A percentile compares a stretch with the other conserved stretches of the same genome.
Conservation (phyloP, 208 protist genomes). For the Crithidia thermophila region DNA sequence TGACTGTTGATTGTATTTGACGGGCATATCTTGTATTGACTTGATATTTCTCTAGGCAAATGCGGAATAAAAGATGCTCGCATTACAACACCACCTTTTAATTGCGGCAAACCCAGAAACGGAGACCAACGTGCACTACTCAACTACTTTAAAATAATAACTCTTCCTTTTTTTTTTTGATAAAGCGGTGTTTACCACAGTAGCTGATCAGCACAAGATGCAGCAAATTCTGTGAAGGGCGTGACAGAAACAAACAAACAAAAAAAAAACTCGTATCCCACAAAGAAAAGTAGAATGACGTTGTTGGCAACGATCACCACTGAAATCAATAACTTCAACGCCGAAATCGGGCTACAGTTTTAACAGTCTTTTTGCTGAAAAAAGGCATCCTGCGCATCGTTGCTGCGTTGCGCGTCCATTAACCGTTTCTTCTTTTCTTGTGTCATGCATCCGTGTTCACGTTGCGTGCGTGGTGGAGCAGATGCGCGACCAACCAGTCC, state of each 20-base stretch:
- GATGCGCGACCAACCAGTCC: slow-evolving; percentile 79
- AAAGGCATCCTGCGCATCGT: neutral
- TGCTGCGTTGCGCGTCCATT: neutral
- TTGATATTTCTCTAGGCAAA: too few relatives aligned
- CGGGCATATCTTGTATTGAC: too few relatives aligned
- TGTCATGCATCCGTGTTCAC: slow-evolving; percentile 24
- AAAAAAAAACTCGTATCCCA: neutral
- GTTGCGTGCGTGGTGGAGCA: slow-evolving; percentile 39
- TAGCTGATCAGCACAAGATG: too few relatives aligned
- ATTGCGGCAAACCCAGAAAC: too few relatives aligned
- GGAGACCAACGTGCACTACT: too few relatives aligned
- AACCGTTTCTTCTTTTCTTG: neutral
- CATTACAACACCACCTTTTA: too few relatives aligned
- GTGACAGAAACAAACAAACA: neutral
- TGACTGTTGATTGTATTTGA: too few relatives aligned
- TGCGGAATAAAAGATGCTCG: too few relatives aligned
- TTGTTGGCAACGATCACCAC: neutral
- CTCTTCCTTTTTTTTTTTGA: too few relatives aligned
- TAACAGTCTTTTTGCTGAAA: neutral
- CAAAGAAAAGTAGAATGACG: neutral
- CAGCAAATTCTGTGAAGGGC: neutral
- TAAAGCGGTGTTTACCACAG: too few relatives aligned
- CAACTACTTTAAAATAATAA: too few relatives aligned
- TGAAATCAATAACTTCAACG: neutral
- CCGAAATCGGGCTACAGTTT: too few relatives aligned